These are phyloP conservation scores for Dalbergia cochinchinensis DNA, from an alignment of 306 rosid species.

Conservation along the genomic window DNA sequence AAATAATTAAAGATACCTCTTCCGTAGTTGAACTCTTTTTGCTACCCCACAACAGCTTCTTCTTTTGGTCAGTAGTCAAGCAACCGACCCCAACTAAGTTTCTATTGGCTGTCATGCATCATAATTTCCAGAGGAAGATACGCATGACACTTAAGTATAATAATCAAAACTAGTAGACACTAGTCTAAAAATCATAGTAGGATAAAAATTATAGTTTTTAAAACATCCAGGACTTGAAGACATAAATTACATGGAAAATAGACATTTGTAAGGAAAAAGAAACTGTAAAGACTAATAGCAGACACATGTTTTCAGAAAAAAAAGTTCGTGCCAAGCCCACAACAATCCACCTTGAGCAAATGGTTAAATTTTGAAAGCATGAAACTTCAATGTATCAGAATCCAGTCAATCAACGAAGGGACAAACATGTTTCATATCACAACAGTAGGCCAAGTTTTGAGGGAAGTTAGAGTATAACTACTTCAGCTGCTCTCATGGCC, in stretches of 20 bases:
- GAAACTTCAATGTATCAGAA: slow-evolving; percentile 31
- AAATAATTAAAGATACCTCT: slow-evolving; percentile 68
- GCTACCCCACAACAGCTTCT: slow-evolving; percentile 96
- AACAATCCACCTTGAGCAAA: slow-evolving; percentile 31
- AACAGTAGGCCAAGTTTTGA: slow-evolving; percentile 29
- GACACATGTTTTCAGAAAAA: slow-evolving; percentile 1
- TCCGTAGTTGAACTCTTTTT: slow-evolving; percentile 73
- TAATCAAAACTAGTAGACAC: slow-evolving; percentile 12
- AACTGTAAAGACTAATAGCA: not conserved
- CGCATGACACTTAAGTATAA: not conserved
- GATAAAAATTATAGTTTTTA: not conserved
- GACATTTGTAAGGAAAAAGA: not conserved
- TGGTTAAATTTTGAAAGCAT: slow-evolving; percentile 28
- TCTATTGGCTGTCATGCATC: slow-evolving; percentile 72
- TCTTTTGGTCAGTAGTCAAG: slow-evolving; percentile 96
- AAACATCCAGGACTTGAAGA: not conserved
- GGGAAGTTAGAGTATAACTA: slow-evolving; percentile 59
- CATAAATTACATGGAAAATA: slow-evolving; percentile 10
- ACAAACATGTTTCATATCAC: slow-evolving; percentile 5
- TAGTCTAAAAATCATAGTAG: not conserved
- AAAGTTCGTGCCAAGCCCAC: slow-evolving; percentile 17
- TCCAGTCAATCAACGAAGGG: slow-evolving; percentile 25
- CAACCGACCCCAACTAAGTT: slow-evolving; percentile 76
- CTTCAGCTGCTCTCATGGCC: slow-evolving; percentile 98
- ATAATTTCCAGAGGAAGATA: slow-evolving; percentile 42